Base-by-base conservation (phyloP, 1,139 yeast species). In the Pichia sp. region DNA sequence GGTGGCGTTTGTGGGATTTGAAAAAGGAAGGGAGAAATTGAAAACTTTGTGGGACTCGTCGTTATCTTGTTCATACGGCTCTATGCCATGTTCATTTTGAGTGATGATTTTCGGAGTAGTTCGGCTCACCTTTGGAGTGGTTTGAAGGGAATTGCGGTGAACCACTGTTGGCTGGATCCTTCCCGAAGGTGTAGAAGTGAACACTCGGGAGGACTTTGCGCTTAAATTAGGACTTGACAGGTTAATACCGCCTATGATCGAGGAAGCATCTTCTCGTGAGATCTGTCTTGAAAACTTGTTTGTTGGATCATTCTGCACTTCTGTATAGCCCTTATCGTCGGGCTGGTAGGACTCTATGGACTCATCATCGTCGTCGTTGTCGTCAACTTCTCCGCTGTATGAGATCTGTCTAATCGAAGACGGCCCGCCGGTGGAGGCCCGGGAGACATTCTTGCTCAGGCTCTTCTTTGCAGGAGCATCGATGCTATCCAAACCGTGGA, bases 241-340 rank as follows among this genome's bases (percentile, higher is more conserved):
- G 47, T 46, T 43, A 6, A 50, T 12, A 47, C 65, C 64, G 43
- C 65, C 65, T 43, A 61, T 61, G 16, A 62, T 57, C 2, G 63
- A 59, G 30, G 64, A 53, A 6, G 64, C 65, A 50, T 58, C 61
- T 48, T 54, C 55, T 16, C 50, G 51, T n/a, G 58, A 44, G 10
- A 55, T 36, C 31, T 50, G 53, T 38, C 54, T 53, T 30, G 54
- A 14, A 24, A 53, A 53, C 27, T 43, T 53, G 27, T 43, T 44
- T 6, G 7, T 27, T 9, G 48, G 16, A 30, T 29, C 27, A 6
- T 33, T n/a, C 3, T 30, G 27, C 6, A n/a, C 5, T 7, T 40
- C 40, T 24, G 27, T 40, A 8, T 16, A 48, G 10, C 43, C 51
- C 7, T 38, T 24, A 10, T 16, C 16, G 10, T 46, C 49, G n/a